Evolutionary conservation across 202 grass and related monocot species (phyloP).

Genomic region (Elaeis oleifera): DNA sequence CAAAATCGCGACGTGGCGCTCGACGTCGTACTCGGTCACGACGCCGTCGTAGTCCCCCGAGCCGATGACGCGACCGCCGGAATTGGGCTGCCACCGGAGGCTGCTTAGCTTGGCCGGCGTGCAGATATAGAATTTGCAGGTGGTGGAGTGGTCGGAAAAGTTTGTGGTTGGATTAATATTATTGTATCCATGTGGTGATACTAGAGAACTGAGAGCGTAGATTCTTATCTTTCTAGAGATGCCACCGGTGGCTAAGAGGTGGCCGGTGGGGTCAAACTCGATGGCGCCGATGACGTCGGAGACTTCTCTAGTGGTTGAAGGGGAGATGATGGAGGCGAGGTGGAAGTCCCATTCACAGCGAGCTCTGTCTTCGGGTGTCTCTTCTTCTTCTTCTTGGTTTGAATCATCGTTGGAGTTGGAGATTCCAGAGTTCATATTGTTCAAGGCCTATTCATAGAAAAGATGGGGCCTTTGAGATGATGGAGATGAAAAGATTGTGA

Average conservation of each 20-base stretch:
- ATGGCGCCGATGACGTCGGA: slow-evolving; percentile 80
- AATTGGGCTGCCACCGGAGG: slow-evolving; percentile 52
- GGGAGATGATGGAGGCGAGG: slow-evolving; percentile 36
- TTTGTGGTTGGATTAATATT: neutral
- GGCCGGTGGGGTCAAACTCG: slow-evolving; percentile 68
- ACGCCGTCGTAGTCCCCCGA: slow-evolving; percentile 94
- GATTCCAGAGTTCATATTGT: too few relatives aligned
- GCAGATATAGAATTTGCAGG: slow-evolving; percentile 46
- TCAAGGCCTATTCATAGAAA: too few relatives aligned
- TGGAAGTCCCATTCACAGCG: slow-evolving; percentile 51
- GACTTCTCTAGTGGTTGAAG: slow-evolving; percentile 24
- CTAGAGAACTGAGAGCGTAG: slow-evolving; percentile 28
- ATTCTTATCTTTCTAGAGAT: slow-evolving; percentile 80
- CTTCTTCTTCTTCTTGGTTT: too few relatives aligned
- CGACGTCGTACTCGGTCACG: slow-evolving; percentile 80
- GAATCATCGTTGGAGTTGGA: too few relatives aligned
- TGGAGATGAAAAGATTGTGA: too few relatives aligned
- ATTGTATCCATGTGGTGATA: neutral
- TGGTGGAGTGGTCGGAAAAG: slow-evolving; percentile 4
- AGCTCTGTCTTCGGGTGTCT: neutral
- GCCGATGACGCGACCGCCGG: slow-evolving; percentile 13
- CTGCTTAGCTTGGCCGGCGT: slow-evolving; percentile 93
- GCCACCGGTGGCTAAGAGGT: slow-evolving; percentile 75
- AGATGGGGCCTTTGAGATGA: too few relatives aligned
- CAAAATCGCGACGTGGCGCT: slow-evolving; percentile 33